Conservation (phyloP, 2,329 filamentous ascomycete species). For the Alternaria ethzedia region DNA sequence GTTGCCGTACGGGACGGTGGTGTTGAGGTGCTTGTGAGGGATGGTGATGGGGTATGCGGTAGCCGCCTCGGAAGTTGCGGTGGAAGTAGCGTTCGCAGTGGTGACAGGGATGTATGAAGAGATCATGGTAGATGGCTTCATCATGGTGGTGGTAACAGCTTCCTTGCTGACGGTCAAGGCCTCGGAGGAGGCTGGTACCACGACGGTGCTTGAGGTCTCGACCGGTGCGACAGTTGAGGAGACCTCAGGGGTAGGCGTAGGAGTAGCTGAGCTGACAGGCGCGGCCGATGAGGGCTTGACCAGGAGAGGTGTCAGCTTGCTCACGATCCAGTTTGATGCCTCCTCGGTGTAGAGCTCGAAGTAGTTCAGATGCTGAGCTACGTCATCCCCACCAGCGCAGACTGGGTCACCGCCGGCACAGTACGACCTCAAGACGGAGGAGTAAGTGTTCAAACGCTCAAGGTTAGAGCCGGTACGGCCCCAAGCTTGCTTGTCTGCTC, state of each 20-base stretch:
- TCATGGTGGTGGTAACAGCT: not conserved
- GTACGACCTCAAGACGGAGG: constrained; percentile 8
- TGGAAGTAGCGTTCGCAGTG: not conserved
- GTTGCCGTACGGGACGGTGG: constrained; percentile 2
- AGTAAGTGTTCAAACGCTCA: constrained; percentile 3
- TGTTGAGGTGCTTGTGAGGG: not conserved
- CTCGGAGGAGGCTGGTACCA: not conserved
- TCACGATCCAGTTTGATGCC: constrained; percentile 6
- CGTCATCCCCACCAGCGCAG: not conserved
- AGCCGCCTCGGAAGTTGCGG: not conserved
- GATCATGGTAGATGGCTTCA: not conserved
- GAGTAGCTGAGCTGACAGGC: not conserved
- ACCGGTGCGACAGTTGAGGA: not conserved
- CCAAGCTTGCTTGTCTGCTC: constrained; percentile 9
- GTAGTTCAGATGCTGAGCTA: constrained; percentile 9
- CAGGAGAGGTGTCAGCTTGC: constrained; percentile 8
- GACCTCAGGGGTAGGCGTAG: not conserved
- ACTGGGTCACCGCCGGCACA: constrained; percentile 9
- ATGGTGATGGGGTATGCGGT: not conserved
- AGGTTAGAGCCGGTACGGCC: constrained; percentile 8
- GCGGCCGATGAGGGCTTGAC: not conserved
- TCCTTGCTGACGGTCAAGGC: not conserved
- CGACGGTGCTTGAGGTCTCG: not conserved
- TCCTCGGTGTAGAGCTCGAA: constrained; percentile 10
- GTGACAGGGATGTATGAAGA: constrained; percentile 1